A percentile compares a stretch with the other conserved stretches of the same genome.
Evolutionary conservation across 495 filamentous ascomycete genomes (phyloP).

Genomic region (Neurospora sp.): DNA sequence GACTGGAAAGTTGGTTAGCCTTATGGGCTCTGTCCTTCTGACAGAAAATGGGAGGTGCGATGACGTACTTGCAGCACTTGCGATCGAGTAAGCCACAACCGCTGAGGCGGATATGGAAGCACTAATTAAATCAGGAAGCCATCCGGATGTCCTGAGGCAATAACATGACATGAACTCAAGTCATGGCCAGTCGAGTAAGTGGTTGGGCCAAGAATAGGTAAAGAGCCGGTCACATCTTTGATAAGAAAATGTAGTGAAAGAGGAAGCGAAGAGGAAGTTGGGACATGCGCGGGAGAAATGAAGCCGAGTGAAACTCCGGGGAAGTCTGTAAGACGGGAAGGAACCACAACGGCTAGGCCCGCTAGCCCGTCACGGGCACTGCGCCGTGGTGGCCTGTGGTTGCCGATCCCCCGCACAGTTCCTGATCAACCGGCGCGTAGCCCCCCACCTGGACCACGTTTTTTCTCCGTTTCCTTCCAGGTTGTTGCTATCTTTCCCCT

Average conservation of each 20-base stretch:
- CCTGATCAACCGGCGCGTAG: background rate
- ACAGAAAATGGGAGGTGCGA: background rate
- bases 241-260: background rate
- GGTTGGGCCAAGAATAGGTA: background rate
- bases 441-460: background rate
- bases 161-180: background rate
- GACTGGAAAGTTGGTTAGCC: background rate
- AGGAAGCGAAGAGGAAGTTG: background rate
- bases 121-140: background rate
- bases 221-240: background rate
- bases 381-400: background rate
- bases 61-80: background rate
- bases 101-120: background rate
- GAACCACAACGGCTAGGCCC: background rate
- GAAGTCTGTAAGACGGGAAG: background rate
- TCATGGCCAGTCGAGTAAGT: background rate
- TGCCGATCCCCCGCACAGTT: background rate
- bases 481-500: background rate
- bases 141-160: background rate
- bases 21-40: background rate
- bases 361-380: background rate
- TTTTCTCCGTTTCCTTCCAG: background rate
- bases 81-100: background rate
- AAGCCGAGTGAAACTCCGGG: background rate
- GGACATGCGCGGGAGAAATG: background rate